Percentiles rank a stretch among this genome's conserved stretches.
Conservation (phyloP, 257 asterid genomes). For the Mentha longifolia region DNA sequence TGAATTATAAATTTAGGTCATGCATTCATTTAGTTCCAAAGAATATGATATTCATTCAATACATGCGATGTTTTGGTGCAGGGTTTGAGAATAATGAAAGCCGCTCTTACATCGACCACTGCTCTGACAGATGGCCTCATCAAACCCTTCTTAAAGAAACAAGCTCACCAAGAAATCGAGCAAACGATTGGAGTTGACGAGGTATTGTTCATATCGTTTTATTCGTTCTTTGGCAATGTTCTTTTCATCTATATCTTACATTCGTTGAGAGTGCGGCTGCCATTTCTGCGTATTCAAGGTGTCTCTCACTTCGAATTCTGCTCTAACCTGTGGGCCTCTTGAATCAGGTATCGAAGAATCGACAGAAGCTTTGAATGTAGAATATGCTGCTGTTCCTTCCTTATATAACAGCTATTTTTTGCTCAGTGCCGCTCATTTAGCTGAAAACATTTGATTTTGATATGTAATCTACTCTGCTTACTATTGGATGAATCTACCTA, state of each 20-base stretch:
- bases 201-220: too few relatives aligned
- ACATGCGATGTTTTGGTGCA: neutral
- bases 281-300: neutral
- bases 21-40: too few relatives aligned
- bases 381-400: neutral
- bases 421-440: neutral
- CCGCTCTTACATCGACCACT: conserved; percentile 2
- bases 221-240: neutral
- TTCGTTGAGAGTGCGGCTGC: neutral
- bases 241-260: neutral
- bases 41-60: too few relatives aligned
- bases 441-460: neutral
- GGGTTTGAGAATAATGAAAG: conserved; percentile 7
- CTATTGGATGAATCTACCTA: neutral
- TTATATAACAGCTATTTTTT: too few relatives aligned
- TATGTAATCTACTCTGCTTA: neutral
- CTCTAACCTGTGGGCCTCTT: too few relatives aligned
- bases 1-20: too few relatives aligned
- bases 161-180: neutral
- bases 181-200: neutral
- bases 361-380: neutral
- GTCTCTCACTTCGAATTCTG: neutral
- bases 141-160: neutral
- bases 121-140: conserved; percentile 16
- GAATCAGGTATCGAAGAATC: neutral